Base-by-base conservation (phyloP, 2,329 filamentous ascomycete species). In the Celoporthe dispersa region DNA sequence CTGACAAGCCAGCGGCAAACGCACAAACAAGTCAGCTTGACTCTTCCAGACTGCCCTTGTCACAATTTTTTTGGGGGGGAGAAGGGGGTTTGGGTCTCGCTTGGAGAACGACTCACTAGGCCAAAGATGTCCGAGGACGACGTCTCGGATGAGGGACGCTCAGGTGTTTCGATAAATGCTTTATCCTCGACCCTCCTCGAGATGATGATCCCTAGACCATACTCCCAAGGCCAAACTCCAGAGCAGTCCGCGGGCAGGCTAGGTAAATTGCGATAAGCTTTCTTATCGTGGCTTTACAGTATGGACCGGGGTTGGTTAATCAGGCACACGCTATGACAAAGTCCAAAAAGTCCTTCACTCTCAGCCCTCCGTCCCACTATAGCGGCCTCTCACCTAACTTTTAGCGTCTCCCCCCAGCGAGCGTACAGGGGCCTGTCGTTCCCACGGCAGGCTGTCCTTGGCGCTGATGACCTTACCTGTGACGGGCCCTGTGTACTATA, bases 1-100 rank as follows among this genome's bases (percentile, higher is more conserved):
- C 65, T 67, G 65, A 48, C 57, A 44, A 37, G 14, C 53, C 25
- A 51, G n/a, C 28, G 55, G 65, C 55, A 61, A 57, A 41, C 65
- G 57, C 57, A 63, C 41, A 12, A n/a, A 61, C 33, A 63, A 41
- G 66, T 68, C 66, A 68, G 59, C 66, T 39, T 51, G 57, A n/a
- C 41, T 63, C 57, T 68, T 25, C 25, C 19, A 4, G 35, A n/a
- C 16, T 11, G 55, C 37, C 37, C 63, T 35, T 16, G 22, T 9
- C 22, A 37, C 57, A 16, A 14, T 61, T 57, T 6, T 9, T 2
- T 8, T n/a, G n/a, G n/a, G n/a, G n/a, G n/a, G n/a, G n/a, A n/a
- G n/a, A n/a, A n/a, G n/a, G n/a, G n/a, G n/a, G n/a, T n/a, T n/a
- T n/a, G n/a, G 16, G 2, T n/a, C 22, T 22, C 41, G n/a, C 35